Evolutionary conservation across 345 rosid genomes (phyloP), one percentile per base, ranked within the genome.

Genomic region (Murraya paniculata): DNA sequence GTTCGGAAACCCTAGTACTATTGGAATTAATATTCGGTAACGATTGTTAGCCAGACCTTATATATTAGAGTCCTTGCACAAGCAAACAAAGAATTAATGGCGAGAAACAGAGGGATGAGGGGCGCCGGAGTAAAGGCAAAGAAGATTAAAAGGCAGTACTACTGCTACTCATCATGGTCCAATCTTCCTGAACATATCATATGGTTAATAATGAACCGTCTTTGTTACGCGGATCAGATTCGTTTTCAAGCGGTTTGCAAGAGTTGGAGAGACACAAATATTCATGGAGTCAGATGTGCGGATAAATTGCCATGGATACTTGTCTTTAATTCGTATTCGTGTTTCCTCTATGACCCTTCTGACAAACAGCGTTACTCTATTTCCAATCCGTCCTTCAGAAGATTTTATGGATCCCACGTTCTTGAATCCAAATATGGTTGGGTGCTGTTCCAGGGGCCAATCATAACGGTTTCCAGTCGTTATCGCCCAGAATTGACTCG

Each of bases 251-350:
- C 19, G 13, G 53, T 67, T n/a, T 67, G 71, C 27, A 67, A 67
- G 27, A 67, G 18, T 38, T 67, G 71, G 71, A 5, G 28, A 36
- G 9, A 38, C n/a, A 18, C 71, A n/a, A n/a, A 22, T 8, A 1
- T 22, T 35, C 16, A 36, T 35, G 25, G 8, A 9, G 1, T 36
- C 5, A 36, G 24, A 22, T 38, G 22, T 10, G 71, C 71, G 1
- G 71, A 67, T n/a, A 67, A 36, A 67, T n/a, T 38, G 6, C 71
- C 18, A 8, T 38, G 71, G 71, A 67, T 67, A 35, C 39, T 67
- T 45, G 71, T 53, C 50, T 36, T 21, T 22, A 38, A 36, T 21
- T 67, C 19, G 2, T 2, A 7, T 9, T 67, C 19, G 9, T 38
- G 71, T 38, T 66, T 66, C 28, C 50, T 66, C 8, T 66, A 66